phyloP scores from a whole-genome alignment of 2,329 filamentous ascomycete genomes.

The Paraconiothyrium brasiliense region DNA sequence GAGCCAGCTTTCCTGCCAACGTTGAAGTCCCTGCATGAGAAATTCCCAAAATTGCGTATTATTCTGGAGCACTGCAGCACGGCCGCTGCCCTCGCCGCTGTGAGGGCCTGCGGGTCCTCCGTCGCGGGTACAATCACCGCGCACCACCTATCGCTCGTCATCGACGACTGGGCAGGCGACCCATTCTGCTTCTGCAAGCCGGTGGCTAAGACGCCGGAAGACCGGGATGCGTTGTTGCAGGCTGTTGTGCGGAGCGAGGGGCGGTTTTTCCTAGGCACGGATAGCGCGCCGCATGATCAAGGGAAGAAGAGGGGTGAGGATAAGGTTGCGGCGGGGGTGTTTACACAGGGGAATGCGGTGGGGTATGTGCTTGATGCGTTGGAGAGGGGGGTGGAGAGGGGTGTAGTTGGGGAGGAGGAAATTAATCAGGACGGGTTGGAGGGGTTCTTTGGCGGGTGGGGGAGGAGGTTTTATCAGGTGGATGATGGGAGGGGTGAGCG shows the following conservation, averaged over 20 bases:
- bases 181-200: slow-evolving; percentile 85
- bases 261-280: slow-evolving; percentile 78
- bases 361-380: slow-evolving; percentile 72
- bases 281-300: slow-evolving; percentile 74
- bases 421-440: slow-evolving; percentile 64
- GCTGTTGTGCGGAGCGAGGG: slow-evolving; percentile 63
- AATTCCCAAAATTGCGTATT: slow-evolving; percentile 75
- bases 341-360: slow-evolving; percentile 77
- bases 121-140: slow-evolving; percentile 86
- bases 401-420: slow-evolving; percentile 62
- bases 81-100: slow-evolving; percentile 79
- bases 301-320: slow-evolving; percentile 66
- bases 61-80: slow-evolving; percentile 89
- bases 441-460: slow-evolving; percentile 66
- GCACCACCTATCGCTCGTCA: slow-evolving; percentile 83
- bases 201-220: slow-evolving; percentile 69
- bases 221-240: slow-evolving; percentile 76
- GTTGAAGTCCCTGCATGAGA: slow-evolving; percentile 74
- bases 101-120: slow-evolving; percentile 77
- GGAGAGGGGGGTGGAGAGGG: slow-evolving; percentile 67
- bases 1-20: slow-evolving; percentile 84
- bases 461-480: slow-evolving; percentile 67
- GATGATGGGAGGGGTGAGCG: slow-evolving; percentile 55
- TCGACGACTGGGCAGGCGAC: slow-evolving; percentile 75
- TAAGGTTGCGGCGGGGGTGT: slow-evolving; percentile 74